A percentile compares a stretch with the other conserved stretches of the same genome.
phyloP scores from a whole-genome alignment of 805 yeast species.

The Saccharomycopsis malanga region DNA sequence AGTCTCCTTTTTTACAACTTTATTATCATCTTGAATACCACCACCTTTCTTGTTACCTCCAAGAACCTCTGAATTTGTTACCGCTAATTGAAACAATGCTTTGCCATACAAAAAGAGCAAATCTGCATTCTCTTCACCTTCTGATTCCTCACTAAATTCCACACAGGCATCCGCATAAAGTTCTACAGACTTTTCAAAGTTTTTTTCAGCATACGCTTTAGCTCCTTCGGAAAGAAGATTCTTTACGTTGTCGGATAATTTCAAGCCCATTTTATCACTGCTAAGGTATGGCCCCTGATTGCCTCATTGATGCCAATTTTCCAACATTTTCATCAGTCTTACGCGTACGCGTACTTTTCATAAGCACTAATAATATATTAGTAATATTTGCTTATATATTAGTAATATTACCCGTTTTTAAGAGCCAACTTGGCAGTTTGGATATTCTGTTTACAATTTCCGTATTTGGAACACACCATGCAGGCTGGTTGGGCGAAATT shows the following conservation, averaged over 20 bases:
- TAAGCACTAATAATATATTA: no score
- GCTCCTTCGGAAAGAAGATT: conserved; percentile 55
- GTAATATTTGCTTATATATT: no score
- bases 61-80: conserved; percentile 64
- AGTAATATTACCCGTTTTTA: no score
- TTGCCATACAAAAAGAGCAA: conserved; percentile 70
- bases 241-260: conserved; percentile 37
- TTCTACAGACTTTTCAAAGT: conserved; percentile 63
- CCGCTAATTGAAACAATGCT: conserved; percentile 72
- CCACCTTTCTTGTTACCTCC: conserved; percentile 40
- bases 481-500: no score
- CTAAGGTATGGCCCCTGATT: no score
- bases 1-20: no score
- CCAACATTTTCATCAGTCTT: no score
- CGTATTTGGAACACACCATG: no score
- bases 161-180: conserved; percentile 78
- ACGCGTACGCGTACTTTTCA: no score
- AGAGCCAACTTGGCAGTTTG: no score
- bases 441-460: no score
- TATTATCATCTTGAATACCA: conserved; percentile 18
- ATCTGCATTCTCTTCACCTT: conserved; percentile 66
- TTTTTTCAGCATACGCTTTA: conserved; percentile 55
- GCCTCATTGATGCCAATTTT: no score
- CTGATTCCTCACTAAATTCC: conserved; percentile 40
- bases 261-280: not conserved